phyloP scores from a whole-genome alignment of 768 basidiomycete species.

The Tylopilus plumbeoviolaceoides region DNA sequence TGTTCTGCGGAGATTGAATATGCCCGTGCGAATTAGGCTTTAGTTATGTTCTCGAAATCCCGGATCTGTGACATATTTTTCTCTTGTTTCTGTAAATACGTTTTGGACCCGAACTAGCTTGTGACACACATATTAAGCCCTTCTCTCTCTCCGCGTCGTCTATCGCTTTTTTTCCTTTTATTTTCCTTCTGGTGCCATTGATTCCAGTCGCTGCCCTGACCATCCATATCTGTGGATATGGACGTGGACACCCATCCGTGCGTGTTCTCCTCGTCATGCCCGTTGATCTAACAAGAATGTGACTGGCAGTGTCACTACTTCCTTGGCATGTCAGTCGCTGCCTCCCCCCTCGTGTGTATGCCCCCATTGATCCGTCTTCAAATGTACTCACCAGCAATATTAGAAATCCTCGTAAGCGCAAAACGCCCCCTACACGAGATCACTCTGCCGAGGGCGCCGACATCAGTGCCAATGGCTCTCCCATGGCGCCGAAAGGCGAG shows the following conservation, averaged over 20 bases:
- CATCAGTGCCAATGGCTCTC: slow-evolving; percentile 6
- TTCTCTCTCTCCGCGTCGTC: slow-evolving; percentile 17
- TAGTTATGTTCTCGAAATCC: slow-evolving; percentile 39
- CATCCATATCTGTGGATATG: slow-evolving; percentile 17
- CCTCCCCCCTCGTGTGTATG: slow-evolving; percentile 19
- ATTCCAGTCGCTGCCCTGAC: slow-evolving; percentile 1
- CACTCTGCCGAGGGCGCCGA: slow-evolving; percentile 14
- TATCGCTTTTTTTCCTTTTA: slow-evolving; percentile 8
- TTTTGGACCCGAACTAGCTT: slow-evolving; percentile 35
- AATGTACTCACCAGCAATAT: slow-evolving; percentile 5
- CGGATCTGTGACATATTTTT: slow-evolving; percentile 40
- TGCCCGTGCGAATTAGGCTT: slow-evolving; percentile 32
- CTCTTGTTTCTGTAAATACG: slow-evolving; percentile 38
- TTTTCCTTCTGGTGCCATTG: slow-evolving; percentile 2
- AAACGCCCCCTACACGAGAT: slow-evolving; percentile 29
- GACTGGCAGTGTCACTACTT: slow-evolving; percentile 9
- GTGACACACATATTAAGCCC: slow-evolving; percentile 34
- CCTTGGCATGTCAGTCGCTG: slow-evolving; percentile 14
- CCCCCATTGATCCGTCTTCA: slow-evolving; percentile 16
- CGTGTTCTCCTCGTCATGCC: slow-evolving; percentile 3
- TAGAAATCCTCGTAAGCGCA: slow-evolving; percentile 40
- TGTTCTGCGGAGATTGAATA: slow-evolving; percentile 33
- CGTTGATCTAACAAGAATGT: slow-evolving; percentile 17
- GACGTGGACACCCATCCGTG: slow-evolving; percentile 18
- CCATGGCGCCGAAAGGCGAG: slow-evolving; percentile 40